Conservation (phyloP, 2,329 filamentous ascomycete genomes). For the Fusarium circinatum region DNA sequence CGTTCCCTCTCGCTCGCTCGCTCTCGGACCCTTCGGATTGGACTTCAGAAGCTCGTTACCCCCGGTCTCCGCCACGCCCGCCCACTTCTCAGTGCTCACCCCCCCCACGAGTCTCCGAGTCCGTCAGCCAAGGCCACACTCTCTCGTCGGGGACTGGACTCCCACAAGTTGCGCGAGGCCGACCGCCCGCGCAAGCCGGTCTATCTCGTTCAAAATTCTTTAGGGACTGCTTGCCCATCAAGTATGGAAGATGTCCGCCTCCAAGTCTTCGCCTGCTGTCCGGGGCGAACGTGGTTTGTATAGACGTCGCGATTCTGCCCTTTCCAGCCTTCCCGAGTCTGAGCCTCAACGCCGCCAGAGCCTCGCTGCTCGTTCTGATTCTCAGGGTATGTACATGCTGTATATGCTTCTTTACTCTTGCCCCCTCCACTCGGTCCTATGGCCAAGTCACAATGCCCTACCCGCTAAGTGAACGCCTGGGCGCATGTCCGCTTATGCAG, state of each 20-base stretch:
- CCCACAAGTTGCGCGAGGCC: constrained; percentile 39
- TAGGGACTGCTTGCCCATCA: constrained; percentile 38
- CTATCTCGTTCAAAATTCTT: constrained; percentile 34
- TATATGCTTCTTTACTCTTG: constrained; percentile 2
- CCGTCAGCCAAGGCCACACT: constrained; percentile 34
- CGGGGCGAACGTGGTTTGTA: constrained; percentile 44
- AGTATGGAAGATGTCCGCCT: constrained; percentile 52
- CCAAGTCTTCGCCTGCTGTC: constrained; percentile 42
- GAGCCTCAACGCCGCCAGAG: constrained; percentile 39
- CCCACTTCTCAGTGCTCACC: constrained; percentile 27
- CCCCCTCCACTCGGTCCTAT: neutral
- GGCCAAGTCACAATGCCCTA: constrained; percentile 21
- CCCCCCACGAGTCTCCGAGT: constrained; percentile 33
- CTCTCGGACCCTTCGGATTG: constrained; percentile 38
- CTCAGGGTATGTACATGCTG: constrained; percentile 44
- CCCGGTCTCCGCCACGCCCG: constrained; percentile 31
- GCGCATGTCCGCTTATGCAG: constrained; percentile 25
- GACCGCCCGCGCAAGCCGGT: constrained; percentile 39
- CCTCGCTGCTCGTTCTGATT: constrained; percentile 44
- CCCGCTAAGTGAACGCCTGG: constrained; percentile 9
- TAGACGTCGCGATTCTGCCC: constrained; percentile 38
- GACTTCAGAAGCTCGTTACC: constrained; percentile 17
- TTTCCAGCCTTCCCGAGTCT: constrained; percentile 38
- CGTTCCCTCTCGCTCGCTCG: constrained; percentile 8
- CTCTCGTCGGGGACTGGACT: constrained; percentile 37